Base-by-base conservation (phyloP, 2,329 filamentous ascomycete genomes). In the Ophidiomyces ophidiicola region DNA sequence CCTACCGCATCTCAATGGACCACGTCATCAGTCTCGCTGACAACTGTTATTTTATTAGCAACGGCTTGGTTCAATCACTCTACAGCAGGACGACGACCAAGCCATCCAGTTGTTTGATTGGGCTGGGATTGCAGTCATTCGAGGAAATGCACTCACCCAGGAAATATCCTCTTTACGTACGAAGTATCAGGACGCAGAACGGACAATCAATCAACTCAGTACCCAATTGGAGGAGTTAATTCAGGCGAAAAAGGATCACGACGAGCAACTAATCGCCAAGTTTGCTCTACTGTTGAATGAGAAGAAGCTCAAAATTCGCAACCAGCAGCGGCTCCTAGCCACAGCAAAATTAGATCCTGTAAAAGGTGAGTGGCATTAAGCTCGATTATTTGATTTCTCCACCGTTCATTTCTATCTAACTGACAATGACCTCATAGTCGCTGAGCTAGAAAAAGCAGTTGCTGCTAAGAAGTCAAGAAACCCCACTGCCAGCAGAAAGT, bases 231-330 rank as follows among this genome's bases (percentile, higher is more conserved):
- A 74, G 21, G 70, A 75, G 36, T 63, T 78, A n/a, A 63, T 73
- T 44, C 58, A 61, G 42, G 67, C 69, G 1, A 78, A 78, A 49
- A 59, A 60, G 44, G 66, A 70, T 36, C 67, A 77, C 43, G 74
- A 79, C 46, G 62, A 67, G 12, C 64, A 68, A 32, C 56, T 78
- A 46, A 54, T 78, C n/a, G 60, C 64, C 40, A 75, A 74, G 50
- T 77, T 76, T 44, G 65, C 65, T 38, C 64, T 67, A 33, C 50
- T 79, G 17, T 57, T 79, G 6, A 78, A 79, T 42, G 67, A 71
- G 45, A 79, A 79, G 57, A 78, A 78, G 57, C 61, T 73, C 4
- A 78, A 78, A 51, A 77, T 78, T 34, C 60, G 75, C 35, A 74
- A 76, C 48, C 72, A 76, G 53, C 71, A 74, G 50, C 64, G 73